These are phyloP conservation scores for Primulina huaijiensis DNA, from an alignment of 257 asterid genomes.

Conservation along the genomic window DNA sequence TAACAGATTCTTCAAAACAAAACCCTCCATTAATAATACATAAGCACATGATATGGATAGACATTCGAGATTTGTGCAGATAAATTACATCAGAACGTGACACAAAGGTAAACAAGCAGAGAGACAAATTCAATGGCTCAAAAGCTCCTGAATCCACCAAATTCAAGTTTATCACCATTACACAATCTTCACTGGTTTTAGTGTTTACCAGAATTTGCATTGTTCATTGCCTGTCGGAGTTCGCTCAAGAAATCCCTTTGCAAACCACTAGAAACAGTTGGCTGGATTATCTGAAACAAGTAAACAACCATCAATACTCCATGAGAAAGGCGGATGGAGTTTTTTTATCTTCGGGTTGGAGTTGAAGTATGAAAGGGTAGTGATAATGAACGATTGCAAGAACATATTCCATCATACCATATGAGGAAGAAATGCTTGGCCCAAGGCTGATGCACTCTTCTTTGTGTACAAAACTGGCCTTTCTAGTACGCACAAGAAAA, in stretches of 20 bases:
- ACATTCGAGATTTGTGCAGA: conserved; percentile 19
- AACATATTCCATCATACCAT: conserved; percentile 44
- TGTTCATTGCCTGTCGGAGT: conserved; percentile 64
- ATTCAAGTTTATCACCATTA: conserved; percentile 21
- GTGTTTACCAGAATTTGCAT: conserved; percentile 36
- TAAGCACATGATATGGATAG: conserved; percentile 26
- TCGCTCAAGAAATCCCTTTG: conserved; percentile 77
- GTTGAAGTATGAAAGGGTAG: conserved; percentile 11
- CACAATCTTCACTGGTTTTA: conserved; percentile 28
- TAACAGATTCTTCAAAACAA: conserved; percentile 16
- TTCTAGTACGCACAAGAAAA: conserved; percentile 44
- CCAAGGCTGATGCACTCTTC: conserved; percentile 65
- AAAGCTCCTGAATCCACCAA: conserved; percentile 25
- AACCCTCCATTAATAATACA: conserved; percentile 21
- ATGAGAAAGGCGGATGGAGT: conserved; percentile 1
- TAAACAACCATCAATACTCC: conserved; percentile 11
- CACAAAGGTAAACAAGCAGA: conserved; percentile 18
- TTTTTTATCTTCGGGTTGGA: neutral
- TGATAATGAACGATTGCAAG: neutral
- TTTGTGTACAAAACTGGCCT: conserved; percentile 70
- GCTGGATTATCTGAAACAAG: conserved; percentile 50
- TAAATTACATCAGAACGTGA: conserved; percentile 26
- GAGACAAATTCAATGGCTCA: conserved; percentile 25
- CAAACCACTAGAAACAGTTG: conserved; percentile 44
- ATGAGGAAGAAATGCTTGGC: conserved; percentile 70